A percentile compares a stretch with the other conserved stretches of the same genome.
phyloP scores from a whole-genome alignment of 1,284 basidiomycete genomes.

The Cystobasidium sp. region DNA sequence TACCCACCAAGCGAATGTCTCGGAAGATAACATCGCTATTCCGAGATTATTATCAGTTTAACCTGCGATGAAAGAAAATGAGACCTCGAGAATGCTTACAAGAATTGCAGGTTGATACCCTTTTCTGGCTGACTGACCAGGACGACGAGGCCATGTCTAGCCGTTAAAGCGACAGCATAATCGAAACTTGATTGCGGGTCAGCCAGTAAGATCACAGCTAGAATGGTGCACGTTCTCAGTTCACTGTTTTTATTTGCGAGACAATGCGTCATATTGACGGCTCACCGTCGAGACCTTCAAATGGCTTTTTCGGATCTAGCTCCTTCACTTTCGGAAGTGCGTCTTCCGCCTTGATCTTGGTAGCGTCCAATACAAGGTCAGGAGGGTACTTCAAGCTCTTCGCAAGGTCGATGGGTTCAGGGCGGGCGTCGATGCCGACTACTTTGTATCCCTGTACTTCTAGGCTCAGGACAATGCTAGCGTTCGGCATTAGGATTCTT shows the following conservation, averaged over 20 bases:
- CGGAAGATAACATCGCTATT: slow-evolving; percentile 45
- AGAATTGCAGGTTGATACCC: slow-evolving; percentile 39
- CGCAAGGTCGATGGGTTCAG: slow-evolving; percentile 49
- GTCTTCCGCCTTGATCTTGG: slow-evolving; percentile 32
- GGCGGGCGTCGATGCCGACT: slow-evolving; percentile 49
- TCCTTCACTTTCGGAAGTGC: slow-evolving; percentile 18
- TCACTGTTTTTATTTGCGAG: background rate
- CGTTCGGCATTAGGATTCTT: background rate
- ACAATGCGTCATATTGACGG: background rate
- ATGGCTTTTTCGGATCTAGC: slow-evolving; percentile 20
- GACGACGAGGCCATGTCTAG: slow-evolving; percentile 51
- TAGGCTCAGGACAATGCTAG: background rate
- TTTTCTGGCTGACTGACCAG: slow-evolving; percentile 47
- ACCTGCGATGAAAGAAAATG: no score
- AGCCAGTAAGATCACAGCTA: slow-evolving; percentile 49
- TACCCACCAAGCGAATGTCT: slow-evolving; percentile 47
- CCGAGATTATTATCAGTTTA: background rate
- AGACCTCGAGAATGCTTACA: no score
- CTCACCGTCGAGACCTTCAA: slow-evolving; percentile 36
- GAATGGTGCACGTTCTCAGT: background rate
- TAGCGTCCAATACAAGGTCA: slow-evolving; percentile 45
- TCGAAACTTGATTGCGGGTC: slow-evolving; percentile 49
- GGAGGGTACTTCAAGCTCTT: slow-evolving; percentile 45
- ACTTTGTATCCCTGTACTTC: slow-evolving; percentile 47
- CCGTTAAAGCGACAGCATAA: slow-evolving; percentile 47